These are phyloP conservation scores for Kwoniella sp. DNA, from an alignment of 768 basidiomycete species.

Conservation along the genomic window DNA sequence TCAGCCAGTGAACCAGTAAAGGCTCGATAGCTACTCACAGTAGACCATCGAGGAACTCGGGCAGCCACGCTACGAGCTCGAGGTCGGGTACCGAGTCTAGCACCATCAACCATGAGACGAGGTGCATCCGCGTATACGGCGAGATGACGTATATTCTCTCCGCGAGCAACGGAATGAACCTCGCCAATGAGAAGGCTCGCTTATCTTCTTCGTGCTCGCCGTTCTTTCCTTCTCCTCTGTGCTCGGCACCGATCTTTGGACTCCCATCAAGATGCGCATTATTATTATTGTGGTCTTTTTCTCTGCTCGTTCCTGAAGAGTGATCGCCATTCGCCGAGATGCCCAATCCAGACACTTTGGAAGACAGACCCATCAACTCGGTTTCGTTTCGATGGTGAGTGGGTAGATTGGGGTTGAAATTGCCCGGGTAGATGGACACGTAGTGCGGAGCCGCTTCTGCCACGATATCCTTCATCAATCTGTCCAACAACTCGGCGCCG, in stretches of 20 bases:
- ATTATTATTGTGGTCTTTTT: conserved; percentile 60
- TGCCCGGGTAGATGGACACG: conserved; percentile 72
- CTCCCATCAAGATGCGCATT: conserved; percentile 36
- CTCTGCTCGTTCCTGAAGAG: neutral
- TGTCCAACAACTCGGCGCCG: conserved; percentile 92
- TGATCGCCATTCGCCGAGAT: conserved; percentile 9
- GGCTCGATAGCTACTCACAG: conserved; percentile 61
- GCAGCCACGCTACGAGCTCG: conserved; percentile 90
- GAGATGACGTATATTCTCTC: conserved; percentile 94
- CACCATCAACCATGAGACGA: conserved; percentile 96
- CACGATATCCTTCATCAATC: conserved; percentile 96
- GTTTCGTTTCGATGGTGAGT: conserved; percentile 2
- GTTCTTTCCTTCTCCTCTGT: conserved; percentile 43
- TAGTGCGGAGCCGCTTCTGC: conserved; percentile 94
- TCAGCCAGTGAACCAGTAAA: conserved; percentile 50
- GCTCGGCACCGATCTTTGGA: conserved; percentile 17
- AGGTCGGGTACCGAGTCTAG: conserved; percentile 95
- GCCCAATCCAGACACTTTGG: conserved; percentile 26
- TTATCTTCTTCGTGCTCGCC: conserved; percentile 59
- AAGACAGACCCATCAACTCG: neutral
- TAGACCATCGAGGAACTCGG: conserved; percentile 90
- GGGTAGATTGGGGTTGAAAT: conserved; percentile 34
- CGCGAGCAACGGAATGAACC: conserved; percentile 89
- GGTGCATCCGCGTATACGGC: conserved; percentile 91
- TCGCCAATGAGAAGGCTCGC: conserved; percentile 85